Percentiles rank a stretch among this genome's conserved stretches.
Evolutionary conservation across 2,329 filamentous ascomycete genomes (phyloP).

Genomic region (Fusarium subtropicale): DNA sequence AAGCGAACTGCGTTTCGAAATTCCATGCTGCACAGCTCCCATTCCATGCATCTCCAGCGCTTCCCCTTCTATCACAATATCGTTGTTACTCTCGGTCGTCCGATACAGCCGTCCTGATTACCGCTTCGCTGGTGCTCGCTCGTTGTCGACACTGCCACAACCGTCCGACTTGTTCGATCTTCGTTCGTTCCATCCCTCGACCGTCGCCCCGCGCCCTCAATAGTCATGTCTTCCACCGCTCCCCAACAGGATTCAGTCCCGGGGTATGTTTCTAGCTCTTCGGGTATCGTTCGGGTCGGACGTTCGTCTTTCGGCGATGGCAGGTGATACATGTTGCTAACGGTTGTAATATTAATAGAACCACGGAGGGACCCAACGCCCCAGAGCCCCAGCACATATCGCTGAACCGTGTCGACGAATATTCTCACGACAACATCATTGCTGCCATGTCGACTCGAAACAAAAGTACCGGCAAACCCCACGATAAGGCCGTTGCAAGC

Average conservation of each 20-base stretch:
- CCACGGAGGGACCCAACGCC: not conserved
- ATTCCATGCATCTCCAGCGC: not conserved
- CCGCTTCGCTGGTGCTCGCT: not conserved
- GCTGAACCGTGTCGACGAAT: not conserved
- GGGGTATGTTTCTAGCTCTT: conserved; percentile 19
- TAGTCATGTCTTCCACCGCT: conserved; percentile 23
- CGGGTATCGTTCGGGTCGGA: not conserved
- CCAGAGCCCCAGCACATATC: conserved; percentile 10
- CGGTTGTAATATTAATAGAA: conserved; percentile 7
- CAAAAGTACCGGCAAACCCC: not conserved
- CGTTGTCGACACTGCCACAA: not conserved
- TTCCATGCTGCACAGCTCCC: not conserved
- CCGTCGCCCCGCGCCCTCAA: not conserved
- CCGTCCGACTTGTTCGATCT: not conserved
- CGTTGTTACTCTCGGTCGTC: conserved; percentile 14
- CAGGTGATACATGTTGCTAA: conserved; percentile 13
- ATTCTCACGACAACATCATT: conserved; percentile 10
- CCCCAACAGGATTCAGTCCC: conserved; percentile 24
- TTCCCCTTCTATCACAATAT: not conserved
- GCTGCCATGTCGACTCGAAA: conserved; percentile 5
- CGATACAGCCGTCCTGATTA: not conserved
- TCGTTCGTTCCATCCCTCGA: not conserved
- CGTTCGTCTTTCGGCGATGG: not conserved
- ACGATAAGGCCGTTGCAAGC: not conserved
- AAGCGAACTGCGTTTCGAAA: not conserved